Percentiles rank a stretch among this genome's conserved stretches.
Evolutionary conservation across 2,329 filamentous ascomycete species (phyloP).

Genomic region (Colletotrichum cordylinicola): DNA sequence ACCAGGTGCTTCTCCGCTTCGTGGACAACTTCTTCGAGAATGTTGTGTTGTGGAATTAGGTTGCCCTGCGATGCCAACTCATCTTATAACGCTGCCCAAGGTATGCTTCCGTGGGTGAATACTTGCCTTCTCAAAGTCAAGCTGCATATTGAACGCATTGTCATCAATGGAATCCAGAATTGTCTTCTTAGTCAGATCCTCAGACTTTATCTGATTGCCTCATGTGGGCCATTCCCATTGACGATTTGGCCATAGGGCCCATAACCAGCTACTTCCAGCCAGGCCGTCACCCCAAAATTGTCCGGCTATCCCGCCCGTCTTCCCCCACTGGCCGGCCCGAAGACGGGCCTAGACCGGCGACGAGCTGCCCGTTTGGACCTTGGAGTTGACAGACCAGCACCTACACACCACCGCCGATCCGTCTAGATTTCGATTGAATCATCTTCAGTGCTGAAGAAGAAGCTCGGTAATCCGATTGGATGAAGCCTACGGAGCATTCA

Average conservation of each 20-base stretch:
- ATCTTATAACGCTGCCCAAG: too few species aligned
- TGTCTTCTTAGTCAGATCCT: constrained; percentile 46
- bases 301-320: neutral
- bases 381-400: neutral
- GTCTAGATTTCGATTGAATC: neutral
- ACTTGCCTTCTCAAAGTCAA: constrained; percentile 51
- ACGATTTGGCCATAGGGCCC: too few species aligned
- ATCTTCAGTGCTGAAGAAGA: neutral
- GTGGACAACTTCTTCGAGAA: constrained; percentile 57
- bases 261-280: constrained; percentile 38
- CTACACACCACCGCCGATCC: neutral
- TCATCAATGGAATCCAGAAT: constrained; percentile 59
- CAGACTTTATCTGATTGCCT: constrained; percentile 40
- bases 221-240: too few species aligned
- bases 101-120: too few species aligned
- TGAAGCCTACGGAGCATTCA: neutral
- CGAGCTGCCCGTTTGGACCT: neutral
- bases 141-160: constrained; percentile 59
- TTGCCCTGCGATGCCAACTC: constrained; percentile 17
- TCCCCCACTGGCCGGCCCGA: neutral
- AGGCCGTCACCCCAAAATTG: neutral
- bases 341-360: neutral
- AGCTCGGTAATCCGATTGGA: neutral
- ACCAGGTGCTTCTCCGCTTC: constrained; percentile 52
- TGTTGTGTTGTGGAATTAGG: constrained; percentile 53